Evolutionary conservation across 2,329 filamentous ascomycete species (phyloP).

Genomic region (Cytospora piceicola): DNA sequence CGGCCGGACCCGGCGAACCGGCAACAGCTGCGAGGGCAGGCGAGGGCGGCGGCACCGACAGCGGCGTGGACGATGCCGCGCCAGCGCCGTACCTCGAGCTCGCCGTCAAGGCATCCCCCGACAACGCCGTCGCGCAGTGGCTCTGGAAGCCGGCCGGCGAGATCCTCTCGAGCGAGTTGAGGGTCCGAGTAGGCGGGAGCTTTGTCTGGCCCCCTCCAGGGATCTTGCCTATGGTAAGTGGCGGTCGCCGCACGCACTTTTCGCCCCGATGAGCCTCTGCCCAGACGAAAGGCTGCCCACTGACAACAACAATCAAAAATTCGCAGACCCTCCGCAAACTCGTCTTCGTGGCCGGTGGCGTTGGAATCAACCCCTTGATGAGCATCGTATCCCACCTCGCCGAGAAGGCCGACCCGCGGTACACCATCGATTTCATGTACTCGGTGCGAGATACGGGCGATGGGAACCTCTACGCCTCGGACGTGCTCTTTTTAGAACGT

Average conservation of each 20-base stretch:
- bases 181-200: conserved; percentile 76
- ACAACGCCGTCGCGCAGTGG: conserved; percentile 76
- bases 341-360: conserved; percentile 78
- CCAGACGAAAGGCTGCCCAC: background rate
- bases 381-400: conserved; percentile 70
- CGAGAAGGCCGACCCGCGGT: conserved; percentile 38
- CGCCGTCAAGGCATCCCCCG: conserved; percentile 72
- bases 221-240: conserved; percentile 40
- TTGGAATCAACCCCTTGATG: conserved; percentile 81
- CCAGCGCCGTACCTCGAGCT: conserved; percentile 67
- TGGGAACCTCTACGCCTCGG: conserved; percentile 35
- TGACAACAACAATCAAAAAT: too few relatives aligned
- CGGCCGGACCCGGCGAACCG: background rate
- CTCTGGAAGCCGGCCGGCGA: conserved; percentile 64
- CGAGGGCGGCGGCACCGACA: background rate
- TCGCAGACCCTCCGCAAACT: conserved; percentile 48
- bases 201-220: conserved; percentile 76
- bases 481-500: conserved; percentile 57
- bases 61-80: background rate
- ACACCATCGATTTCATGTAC: conserved; percentile 66
- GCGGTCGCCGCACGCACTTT: conserved; percentile 15
- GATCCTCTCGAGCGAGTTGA: conserved; percentile 63
- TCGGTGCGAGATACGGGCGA: conserved; percentile 48
- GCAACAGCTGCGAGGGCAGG: background rate
- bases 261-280: background rate